Evolutionary conservation across 495 filamentous ascomycete species (phyloP).

Genomic region (Aspergillus cristatus): DNA sequence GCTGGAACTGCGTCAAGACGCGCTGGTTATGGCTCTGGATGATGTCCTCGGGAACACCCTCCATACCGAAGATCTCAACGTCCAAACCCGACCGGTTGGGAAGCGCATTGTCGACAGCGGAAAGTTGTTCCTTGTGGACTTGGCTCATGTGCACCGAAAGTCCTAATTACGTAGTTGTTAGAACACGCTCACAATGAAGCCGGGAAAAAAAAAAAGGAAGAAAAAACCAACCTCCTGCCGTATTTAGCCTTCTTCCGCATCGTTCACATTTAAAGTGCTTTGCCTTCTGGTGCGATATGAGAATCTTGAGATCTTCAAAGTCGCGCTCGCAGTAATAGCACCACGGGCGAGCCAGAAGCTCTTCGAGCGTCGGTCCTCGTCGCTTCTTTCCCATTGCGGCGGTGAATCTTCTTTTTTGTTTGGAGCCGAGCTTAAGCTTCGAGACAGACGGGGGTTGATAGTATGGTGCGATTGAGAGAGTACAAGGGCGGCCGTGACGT

Average conservation of each 20-base stretch:
- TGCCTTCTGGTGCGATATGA: conserved; percentile 93
- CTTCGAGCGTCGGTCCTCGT: conserved; percentile 73
- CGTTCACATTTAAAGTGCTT: conserved; percentile 97
- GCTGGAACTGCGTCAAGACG: conserved; percentile 72
- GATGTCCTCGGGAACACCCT: conserved; percentile 86
- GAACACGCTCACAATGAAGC: not conserved
- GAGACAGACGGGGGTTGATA: no score
- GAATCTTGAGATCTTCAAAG: conserved; percentile 92
- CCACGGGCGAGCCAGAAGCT: conserved; percentile 81
- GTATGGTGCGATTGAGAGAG: no score
- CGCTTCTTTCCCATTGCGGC: conserved; percentile 72
- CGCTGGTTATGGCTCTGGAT: conserved; percentile 72
- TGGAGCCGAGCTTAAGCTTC: no score
- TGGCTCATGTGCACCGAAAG: conserved; percentile 95
- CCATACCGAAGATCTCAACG: conserved; percentile 96
- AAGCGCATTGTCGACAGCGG: conserved; percentile 82
- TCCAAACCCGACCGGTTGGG: conserved; percentile 73
- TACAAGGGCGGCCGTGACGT: no score
- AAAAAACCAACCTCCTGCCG: conserved; percentile 69
- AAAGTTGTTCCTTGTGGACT: conserved; percentile 88
- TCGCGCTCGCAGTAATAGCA: conserved; percentile 99
- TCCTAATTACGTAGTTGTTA: conserved; percentile 41
- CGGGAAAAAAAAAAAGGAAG: not conserved
- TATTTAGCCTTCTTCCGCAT: conserved; percentile 82
- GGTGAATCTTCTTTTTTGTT: no score